These are phyloP conservation scores for Hepatocystis sp. DNA, from an alignment of 169 alveolate genomes.

Conservation along the genomic window DNA sequence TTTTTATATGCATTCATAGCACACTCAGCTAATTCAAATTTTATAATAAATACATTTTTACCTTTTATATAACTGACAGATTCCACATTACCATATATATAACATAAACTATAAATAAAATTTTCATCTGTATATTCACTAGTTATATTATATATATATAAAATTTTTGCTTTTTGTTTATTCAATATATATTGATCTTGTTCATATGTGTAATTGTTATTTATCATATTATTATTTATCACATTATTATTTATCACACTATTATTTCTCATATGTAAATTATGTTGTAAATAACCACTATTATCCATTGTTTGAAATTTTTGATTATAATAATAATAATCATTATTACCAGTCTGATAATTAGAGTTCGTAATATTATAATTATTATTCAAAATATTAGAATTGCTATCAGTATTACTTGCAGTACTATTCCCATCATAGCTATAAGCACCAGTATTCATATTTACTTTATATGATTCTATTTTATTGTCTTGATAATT, in stretches of 20 bases:
- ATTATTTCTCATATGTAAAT: too few relatives aligned
- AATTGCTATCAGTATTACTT: neutral
- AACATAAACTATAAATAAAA: conserved; percentile 65
- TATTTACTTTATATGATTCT: too few relatives aligned
- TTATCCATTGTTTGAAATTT: conserved; percentile 9
- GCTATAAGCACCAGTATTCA: neutral
- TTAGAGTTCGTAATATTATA: neutral
- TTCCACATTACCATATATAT: conserved; percentile 58
- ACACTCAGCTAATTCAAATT: conserved; percentile 35
- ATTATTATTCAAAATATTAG: neutral
- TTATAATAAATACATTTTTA: conserved; percentile 46
- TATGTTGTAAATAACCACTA: too few relatives aligned
- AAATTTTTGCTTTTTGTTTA: conserved; percentile 44
- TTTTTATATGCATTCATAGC: conserved; percentile 56
- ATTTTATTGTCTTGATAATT: too few relatives aligned
- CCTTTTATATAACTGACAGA: conserved; percentile 68
- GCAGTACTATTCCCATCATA: neutral
- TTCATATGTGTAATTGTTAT: neutral
- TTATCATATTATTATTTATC: too few relatives aligned
- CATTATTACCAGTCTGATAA: conserved; percentile 11
- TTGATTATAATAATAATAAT: conserved; percentile 1
- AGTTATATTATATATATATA: conserved; percentile 53
- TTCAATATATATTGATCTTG: conserved; percentile 50
- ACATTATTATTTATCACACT: too few relatives aligned
- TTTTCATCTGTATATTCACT: conserved; percentile 44